Evolutionary conservation across 2,329 filamentous ascomycete species (phyloP).

Genomic region (Atkinsonella texensis): DNA sequence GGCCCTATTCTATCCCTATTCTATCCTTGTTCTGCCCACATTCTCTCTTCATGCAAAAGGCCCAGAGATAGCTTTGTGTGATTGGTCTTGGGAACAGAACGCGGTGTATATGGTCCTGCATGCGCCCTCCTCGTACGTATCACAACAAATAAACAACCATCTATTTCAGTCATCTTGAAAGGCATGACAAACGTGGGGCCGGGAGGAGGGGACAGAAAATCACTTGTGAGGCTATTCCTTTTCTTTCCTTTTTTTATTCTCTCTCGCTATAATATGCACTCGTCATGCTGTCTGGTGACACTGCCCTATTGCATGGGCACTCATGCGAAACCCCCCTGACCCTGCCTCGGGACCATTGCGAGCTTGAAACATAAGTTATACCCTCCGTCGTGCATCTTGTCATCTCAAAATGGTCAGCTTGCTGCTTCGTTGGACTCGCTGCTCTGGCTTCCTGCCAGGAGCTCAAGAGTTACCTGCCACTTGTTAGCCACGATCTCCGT

Average conservation of each 20-base stretch:
- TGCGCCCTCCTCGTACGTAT: neutral
- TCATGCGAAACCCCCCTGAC: too few species aligned
- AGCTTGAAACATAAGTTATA: neutral
- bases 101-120: neutral
- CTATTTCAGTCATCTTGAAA: neutral
- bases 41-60: too few species aligned
- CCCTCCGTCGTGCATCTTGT: neutral
- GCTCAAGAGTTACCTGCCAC: constrained; percentile 13
- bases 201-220: neutral
- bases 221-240: too few species aligned
- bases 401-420: neutral
- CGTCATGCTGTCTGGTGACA: too few species aligned
- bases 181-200: neutral
- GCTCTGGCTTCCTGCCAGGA: constrained; percentile 7
- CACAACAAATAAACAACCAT: neutral
- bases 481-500: neutral
- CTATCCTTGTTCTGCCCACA: too few species aligned
- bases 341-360: too few species aligned
- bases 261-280: too few species aligned
- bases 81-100: neutral
- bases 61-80: neutral
- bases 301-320: too few species aligned
- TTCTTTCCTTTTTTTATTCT: too few species aligned
- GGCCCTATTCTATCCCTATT: too few species aligned
- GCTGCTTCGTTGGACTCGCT: neutral